phyloP scores from a whole-genome alignment of 257 asterid genomes.

The Ehretia macrophylla region DNA sequence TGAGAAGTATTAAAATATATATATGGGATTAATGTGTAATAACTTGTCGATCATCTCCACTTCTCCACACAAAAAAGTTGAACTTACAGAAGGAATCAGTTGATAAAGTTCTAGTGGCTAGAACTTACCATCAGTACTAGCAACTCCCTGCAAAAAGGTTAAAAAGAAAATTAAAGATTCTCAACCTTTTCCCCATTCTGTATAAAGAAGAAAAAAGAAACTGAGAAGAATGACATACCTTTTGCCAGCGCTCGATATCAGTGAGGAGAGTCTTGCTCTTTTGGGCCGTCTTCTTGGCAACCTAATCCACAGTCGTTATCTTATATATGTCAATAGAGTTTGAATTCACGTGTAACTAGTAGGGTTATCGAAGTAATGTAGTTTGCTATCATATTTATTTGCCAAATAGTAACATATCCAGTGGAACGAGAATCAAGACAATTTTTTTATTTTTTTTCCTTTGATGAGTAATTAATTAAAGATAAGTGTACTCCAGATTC shows the following conservation, averaged over 20 bases:
- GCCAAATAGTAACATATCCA: not conserved
- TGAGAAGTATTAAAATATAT: not conserved
- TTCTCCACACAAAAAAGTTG: not conserved
- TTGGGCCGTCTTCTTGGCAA: slow-evolving; percentile 86
- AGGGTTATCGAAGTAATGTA: too few relatives aligned
- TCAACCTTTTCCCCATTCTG: slow-evolving; percentile 1
- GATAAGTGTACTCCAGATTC: too few relatives aligned
- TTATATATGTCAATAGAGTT: not conserved
- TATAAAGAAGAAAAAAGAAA: slow-evolving; percentile 10
- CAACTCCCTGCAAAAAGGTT: slow-evolving; percentile 77
- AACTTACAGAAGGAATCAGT: not conserved
- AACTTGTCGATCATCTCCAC: not conserved
- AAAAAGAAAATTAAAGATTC: slow-evolving; percentile 23
- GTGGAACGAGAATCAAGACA: too few relatives aligned
- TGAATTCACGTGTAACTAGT: not conserved
- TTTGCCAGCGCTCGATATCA: slow-evolving; percentile 95
- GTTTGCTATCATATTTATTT: too few relatives aligned
- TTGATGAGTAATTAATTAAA: too few relatives aligned
- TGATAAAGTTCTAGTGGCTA: not conserved
- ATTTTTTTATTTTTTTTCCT: too few relatives aligned
- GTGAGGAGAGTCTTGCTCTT: slow-evolving; percentile 82
- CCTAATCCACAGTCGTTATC: slow-evolving; percentile 42
- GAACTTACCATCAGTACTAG: slow-evolving; percentile 78
- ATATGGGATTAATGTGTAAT: not conserved
- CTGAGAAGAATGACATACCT: slow-evolving; percentile 34